Evolutionary conservation across 1,284 basidiomycete genomes (phyloP).

Genomic region (Cerrena zonata): DNA sequence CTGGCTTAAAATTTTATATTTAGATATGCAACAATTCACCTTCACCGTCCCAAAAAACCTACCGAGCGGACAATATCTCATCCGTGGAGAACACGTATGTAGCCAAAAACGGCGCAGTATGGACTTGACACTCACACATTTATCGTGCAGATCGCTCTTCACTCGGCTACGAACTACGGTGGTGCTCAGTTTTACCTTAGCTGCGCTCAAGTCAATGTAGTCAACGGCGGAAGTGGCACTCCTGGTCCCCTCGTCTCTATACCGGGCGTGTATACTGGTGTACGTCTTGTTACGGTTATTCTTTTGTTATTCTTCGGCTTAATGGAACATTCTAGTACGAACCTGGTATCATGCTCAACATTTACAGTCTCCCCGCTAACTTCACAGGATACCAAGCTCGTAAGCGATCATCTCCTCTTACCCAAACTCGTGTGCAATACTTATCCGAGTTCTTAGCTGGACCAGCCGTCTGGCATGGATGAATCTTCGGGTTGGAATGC

Average conservation of each 20-base stretch:
- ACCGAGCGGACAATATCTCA: constrained; percentile 11
- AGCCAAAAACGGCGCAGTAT: not conserved
- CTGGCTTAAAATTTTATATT: not conserved
- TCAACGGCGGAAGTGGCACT: constrained; percentile 17
- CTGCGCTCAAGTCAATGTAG: constrained; percentile 6
- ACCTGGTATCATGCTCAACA: constrained; percentile 24
- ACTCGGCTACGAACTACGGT: constrained; percentile 3
- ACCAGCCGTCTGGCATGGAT: constrained; percentile 17
- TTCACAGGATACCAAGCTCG: constrained; percentile 15
- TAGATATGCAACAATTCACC: constrained; percentile 24
- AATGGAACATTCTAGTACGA: constrained; percentile 12
- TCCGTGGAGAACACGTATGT: constrained; percentile 15
- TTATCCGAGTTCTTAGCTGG: constrained; percentile 9
- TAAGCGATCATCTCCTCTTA: constrained; percentile 4
- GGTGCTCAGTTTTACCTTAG: constrained; percentile 8
- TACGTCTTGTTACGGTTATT: constrained; percentile 6
- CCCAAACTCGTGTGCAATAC: not conserved
- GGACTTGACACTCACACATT: not conserved
- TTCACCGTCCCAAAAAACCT: constrained; percentile 12
- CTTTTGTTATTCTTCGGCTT: not conserved
- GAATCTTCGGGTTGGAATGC: too few relatives aligned
- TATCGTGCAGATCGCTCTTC: constrained; percentile 24
- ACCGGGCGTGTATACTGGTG: constrained; percentile 18
- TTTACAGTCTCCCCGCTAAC: constrained; percentile 21
- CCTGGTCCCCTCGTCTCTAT: constrained; percentile 7